A percentile compares a stretch with the other conserved stretches of the same genome.
Conservation (phyloP, 2,329 filamentous ascomycete genomes). For the Sporothrix mexicana region DNA sequence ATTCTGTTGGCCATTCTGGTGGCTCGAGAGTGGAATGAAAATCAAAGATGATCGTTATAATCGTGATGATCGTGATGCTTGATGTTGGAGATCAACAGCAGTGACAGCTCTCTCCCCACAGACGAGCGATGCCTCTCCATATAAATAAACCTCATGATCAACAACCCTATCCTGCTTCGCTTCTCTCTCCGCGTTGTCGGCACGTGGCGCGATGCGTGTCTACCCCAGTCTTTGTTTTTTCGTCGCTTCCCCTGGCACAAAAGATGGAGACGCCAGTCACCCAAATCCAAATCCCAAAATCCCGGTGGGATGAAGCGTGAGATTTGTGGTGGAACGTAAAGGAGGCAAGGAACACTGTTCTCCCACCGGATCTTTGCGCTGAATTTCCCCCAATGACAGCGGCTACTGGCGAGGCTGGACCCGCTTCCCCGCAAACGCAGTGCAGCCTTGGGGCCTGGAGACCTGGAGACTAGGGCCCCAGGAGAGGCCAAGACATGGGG, state of each 20-base stretch:
- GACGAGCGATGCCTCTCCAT: neutral
- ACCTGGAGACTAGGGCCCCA: neutral
- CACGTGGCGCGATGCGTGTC: constrained; percentile 10
- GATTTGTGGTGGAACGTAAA: neutral
- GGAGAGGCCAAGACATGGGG: neutral
- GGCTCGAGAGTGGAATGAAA: neutral
- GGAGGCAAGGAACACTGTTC: neutral
- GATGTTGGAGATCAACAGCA: neutral
- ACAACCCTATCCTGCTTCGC: neutral
- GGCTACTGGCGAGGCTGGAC: neutral
- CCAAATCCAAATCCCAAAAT: neutral
- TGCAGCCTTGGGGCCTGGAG: neutral
- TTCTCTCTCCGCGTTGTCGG: neutral
- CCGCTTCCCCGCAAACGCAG: constrained; percentile 17
- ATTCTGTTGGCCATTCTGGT: neutral
- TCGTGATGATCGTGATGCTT: too few species aligned
- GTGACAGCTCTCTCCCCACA: neutral
- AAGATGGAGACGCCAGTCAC: neutral
- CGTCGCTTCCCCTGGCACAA: neutral
- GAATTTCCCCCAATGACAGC: neutral
- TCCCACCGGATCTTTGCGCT: constrained; percentile 5
- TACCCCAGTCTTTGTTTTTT: neutral
- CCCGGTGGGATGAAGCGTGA: constrained; percentile 13
- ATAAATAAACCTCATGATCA: constrained; percentile 17
- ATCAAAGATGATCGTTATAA: neutral